A percentile compares a stretch with the other conserved stretches of the same genome.
Conservation (phyloP, 1,139 yeast genomes). For the Yamadazyma friedrichii region DNA sequence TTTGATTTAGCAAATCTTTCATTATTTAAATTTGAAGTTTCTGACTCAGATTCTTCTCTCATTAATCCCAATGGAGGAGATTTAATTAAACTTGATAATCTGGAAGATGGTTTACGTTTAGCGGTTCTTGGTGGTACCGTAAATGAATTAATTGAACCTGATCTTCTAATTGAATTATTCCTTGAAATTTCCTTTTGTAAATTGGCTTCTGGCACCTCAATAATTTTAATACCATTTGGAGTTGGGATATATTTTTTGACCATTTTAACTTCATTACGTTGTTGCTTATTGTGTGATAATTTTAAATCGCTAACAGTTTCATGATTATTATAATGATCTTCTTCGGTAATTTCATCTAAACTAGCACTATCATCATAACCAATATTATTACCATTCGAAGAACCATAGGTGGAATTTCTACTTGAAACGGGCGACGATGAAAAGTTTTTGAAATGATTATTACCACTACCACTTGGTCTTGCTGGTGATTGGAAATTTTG, state of each 20-base stretch:
- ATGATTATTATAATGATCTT: constrained; percentile 22
- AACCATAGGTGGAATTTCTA: constrained; percentile 1
- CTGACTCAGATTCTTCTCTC: constrained; percentile 10
- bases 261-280: constrained; percentile 24
- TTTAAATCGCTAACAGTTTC: constrained; percentile 27
- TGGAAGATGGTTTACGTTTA: constrained; percentile 17
- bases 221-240: constrained; percentile 46
- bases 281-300: constrained; percentile 14
- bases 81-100: constrained; percentile 17
- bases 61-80: constrained; percentile 12
- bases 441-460: constrained; percentile 10
- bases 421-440: constrained; percentile 3
- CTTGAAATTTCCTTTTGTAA: constrained; percentile 40
- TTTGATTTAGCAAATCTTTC: not conserved
- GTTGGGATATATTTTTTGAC: constrained; percentile 50
- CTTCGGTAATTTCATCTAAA: constrained; percentile 30
- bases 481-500: constrained; percentile 1
- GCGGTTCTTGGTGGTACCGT: constrained; percentile 10
- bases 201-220: constrained; percentile 45
- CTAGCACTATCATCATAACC: constrained; percentile 33
- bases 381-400: constrained; percentile 2
- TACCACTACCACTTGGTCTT: not conserved
- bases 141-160: constrained; percentile 21
- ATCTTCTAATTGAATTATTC: constrained; percentile 39
- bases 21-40: too few species aligned